These are phyloP conservation scores for Oryza glaberrima DNA, from an alignment of 176 grass and related monocot genomes.

Conservation along the genomic window DNA sequence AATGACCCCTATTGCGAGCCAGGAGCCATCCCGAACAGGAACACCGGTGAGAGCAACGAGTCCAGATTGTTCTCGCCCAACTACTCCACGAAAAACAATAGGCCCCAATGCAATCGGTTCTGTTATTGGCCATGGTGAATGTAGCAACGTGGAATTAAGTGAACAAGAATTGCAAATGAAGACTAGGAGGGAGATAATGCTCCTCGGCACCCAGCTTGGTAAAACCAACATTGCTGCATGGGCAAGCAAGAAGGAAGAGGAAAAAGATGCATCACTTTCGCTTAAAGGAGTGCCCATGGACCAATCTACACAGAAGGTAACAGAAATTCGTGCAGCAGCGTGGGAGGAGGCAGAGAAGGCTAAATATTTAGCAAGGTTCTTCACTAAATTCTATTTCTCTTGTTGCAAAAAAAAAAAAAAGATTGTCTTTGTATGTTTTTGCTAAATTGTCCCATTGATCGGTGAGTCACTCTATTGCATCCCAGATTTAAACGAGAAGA, in stretches of 20 bases:
- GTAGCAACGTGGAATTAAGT: slow-evolving; percentile 55
- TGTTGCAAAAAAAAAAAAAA: too few relatives aligned
- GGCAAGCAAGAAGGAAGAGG: slow-evolving; percentile 94
- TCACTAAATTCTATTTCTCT: neutral
- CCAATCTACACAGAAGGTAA: slow-evolving; percentile 53
- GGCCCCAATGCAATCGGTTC: slow-evolving; percentile 40
- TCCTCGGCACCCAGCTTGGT: slow-evolving; percentile 84
- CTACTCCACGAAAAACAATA: slow-evolving; percentile 63
- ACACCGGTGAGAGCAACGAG: slow-evolving; percentile 83
- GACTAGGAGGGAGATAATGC: slow-evolving; percentile 93
- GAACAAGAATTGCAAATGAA: slow-evolving; percentile 79
- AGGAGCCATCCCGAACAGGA: slow-evolving; percentile 91
- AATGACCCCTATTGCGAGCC: slow-evolving; percentile 97
- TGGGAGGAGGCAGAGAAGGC: slow-evolving; percentile 97
- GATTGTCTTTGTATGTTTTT: neutral
- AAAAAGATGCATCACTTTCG: slow-evolving; percentile 67
- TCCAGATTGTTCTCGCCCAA: slow-evolving; percentile 68
- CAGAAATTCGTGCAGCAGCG: slow-evolving; percentile 69
- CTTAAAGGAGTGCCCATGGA: slow-evolving; percentile 53
- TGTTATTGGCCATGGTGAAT: slow-evolving; percentile 50
- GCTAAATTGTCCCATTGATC: neutral
- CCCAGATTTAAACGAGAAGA: slow-evolving; percentile 92
- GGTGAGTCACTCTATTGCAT: slow-evolving; percentile 16
- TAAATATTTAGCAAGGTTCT: slow-evolving; percentile 86
- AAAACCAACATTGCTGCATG: slow-evolving; percentile 93